These are phyloP conservation scores for Pseudodiploospora longispora DNA, from an alignment of 2,329 filamentous ascomycete species.

Conservation along the genomic window DNA sequence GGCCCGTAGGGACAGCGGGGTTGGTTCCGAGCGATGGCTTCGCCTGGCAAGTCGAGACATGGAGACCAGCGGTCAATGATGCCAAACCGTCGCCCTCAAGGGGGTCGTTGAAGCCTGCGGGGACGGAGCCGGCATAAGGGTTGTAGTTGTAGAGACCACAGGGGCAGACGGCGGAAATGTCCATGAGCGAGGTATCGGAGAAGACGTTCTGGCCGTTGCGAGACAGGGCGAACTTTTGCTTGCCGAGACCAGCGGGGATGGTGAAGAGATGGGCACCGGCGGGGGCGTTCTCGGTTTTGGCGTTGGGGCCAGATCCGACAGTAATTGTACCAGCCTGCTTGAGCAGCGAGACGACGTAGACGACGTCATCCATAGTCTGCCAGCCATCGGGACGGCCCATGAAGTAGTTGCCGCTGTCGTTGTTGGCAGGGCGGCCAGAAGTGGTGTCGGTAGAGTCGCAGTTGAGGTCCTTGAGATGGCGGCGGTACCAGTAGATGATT, in stretches of 20 bases:
- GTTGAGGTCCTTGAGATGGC: constrained; percentile 35
- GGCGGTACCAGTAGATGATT: constrained; percentile 49
- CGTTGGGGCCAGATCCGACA: constrained; percentile 36
- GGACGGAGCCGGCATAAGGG: constrained; percentile 42
- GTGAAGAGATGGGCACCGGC: constrained; percentile 25
- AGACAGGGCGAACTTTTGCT: constrained; percentile 33
- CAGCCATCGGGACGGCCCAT: constrained; percentile 41
- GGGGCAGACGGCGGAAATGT: constrained; percentile 39
- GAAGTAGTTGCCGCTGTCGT: constrained; percentile 43
- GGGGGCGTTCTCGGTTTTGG: constrained; percentile 23
- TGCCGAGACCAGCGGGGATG: constrained; percentile 37
- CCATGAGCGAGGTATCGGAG: constrained; percentile 38
- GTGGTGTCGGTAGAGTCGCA: constrained; percentile 47
- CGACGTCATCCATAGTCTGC: constrained; percentile 38
- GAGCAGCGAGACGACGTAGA: constrained; percentile 46
- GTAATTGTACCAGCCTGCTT: constrained; percentile 34
- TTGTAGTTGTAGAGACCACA: constrained; percentile 52
- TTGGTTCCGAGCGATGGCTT: constrained; percentile 23
- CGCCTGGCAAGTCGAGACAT: constrained; percentile 12
- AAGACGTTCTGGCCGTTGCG: constrained; percentile 34
- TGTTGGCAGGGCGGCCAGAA: constrained; percentile 30
- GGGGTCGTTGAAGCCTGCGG: constrained; percentile 18
- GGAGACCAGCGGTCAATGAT: constrained; percentile 5
- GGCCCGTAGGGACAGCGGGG: constrained; percentile 9
- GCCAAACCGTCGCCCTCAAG: constrained; percentile 6